Base-by-base conservation (phyloP, 306 rosid species). In the Carpinus viminea region DNA sequence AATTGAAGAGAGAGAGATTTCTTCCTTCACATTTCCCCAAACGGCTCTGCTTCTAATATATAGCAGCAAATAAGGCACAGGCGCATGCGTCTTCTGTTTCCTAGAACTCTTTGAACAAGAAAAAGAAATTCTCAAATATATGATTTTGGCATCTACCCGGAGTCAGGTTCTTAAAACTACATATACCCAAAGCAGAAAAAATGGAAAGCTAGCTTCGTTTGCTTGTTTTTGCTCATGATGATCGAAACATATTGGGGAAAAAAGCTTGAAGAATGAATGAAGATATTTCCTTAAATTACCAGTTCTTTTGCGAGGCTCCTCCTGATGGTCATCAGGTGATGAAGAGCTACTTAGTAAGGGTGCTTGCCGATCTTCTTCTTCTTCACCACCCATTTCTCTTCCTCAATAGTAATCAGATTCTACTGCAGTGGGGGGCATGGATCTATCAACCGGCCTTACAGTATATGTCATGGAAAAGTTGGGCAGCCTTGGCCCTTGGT, bases 271-370 rank as follows among this genome's bases (percentile, higher is more conserved):
- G 45, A 62, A 16, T 17, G 50, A 10, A 66, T 21, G 21, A 66
- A 41, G 13, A n/a, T 4, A 16, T 13, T 34, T 13, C 70, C 20
- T 24, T 34, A 16, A 36, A 2, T 76, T 81, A 76, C 85, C 85
- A 12, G 81, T 81, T 81, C 85, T 60, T 71, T 81, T 76, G 20
- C 43, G 34, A 12, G 84, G 24, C 24, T 76, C 50, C 21, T 41
- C 38, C 6, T 9, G 11, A 41, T 38, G 43, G 70, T 50, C 73
- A 45, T 36, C 41, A 6, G 77, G 8, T 11, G 78, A 66, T 54
- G 81, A 57, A 59, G 51, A 43, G 74, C 78, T 15, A 31, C 7
- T 43, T 47, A 83, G 80, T 47, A 78, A 74, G 5, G 86, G 64
- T 28, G 76, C 70, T 66, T 59, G 73, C 54, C 47, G 77, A 15